Conservation (phyloP, 2,329 filamentous ascomycete genomes). For the Rhexocercosporidium sp. region DNA sequence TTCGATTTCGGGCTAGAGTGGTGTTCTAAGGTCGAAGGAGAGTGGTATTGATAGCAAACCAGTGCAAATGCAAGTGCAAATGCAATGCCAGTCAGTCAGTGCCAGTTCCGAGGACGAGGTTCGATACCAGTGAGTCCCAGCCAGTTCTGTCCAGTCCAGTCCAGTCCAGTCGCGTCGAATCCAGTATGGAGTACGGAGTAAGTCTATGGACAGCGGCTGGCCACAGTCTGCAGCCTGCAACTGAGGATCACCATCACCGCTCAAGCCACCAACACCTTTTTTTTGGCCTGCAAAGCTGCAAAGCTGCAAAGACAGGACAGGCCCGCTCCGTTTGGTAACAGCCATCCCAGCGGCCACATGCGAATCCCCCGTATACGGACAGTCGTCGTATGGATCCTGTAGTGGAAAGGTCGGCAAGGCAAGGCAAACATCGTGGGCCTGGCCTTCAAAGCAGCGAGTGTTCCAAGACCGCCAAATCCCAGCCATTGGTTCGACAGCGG, state of each 20-base stretch:
- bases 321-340: slow-evolving; percentile 11
- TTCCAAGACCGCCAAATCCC: slow-evolving; percentile 34
- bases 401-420: too few relatives aligned
- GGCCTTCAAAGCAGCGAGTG: slow-evolving; percentile 37
- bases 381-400: too few relatives aligned
- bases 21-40: not conserved
- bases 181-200: too few relatives aligned
- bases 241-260: slow-evolving; percentile 8
- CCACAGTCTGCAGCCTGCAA: not conserved
- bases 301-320: too few relatives aligned
- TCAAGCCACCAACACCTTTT: slow-evolving; percentile 1
- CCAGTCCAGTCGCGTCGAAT: too few relatives aligned
- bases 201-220: not conserved
- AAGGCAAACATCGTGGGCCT: slow-evolving; percentile 6
- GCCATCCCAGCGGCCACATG: slow-evolving; percentile 25
- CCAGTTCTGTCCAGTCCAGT: too few relatives aligned
- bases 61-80: not conserved
- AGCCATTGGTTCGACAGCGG: slow-evolving; percentile 33
- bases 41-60: not conserved
- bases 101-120: slow-evolving; percentile 6
- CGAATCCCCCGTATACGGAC: not conserved
- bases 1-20: not conserved
- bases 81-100: too few relatives aligned
- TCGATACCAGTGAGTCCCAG: not conserved
- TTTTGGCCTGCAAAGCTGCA: slow-evolving; percentile 10